Base-by-base conservation (phyloP, 768 basidiomycete genomes). In the Lyophyllum shimeji region DNA sequence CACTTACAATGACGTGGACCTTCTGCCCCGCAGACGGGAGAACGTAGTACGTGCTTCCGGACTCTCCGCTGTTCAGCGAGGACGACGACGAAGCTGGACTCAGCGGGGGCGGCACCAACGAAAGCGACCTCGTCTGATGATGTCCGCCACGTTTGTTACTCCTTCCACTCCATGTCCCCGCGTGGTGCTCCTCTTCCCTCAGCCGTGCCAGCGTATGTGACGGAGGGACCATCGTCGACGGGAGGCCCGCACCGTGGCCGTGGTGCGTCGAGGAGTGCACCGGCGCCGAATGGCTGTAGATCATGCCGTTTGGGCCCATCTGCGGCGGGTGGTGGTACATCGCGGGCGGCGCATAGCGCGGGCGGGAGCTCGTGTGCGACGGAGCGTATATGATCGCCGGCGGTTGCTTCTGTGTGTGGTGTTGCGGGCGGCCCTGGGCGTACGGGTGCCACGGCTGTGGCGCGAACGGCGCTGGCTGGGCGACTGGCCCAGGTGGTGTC, bases 21-120 rank as follows among this genome's bases (percentile, higher is more conserved):
- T 89, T 90, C 65, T 88, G 86, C n/a, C 86, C 85, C 11, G 82
- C 80, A 11, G 80, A 76, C 3, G 87, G 87, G 39, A 88, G 77
- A 60, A 89, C 82, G 65, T 89, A 90, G 74, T 89, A 90, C 2
- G 88, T 90, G 65, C 86, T 82, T 20, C 81, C 85, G 4, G 86
- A 86, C 34, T 80, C 80, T 13, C 77, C 69, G 63, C 82, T 86
- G 29, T 67, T 74, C 15, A 79, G 66, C 43, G 76, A 78, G 17
- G 75, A 75, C 18, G 71, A 71, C 13, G 75, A 75, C 20, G 65
- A 68, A 48, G 66, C 67, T 7, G 60, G 69, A 43, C 60, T 54
- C 45, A 57, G 60, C 49, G 60, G 58, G 8, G 55, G 42, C 9
- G 65, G 63, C 59, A 59, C 65, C 8, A 61, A 18, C 29, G 64